phyloP scores from a whole-genome alignment of 2,329 filamentous ascomycete species.

The Sporothrix luriei region DNA sequence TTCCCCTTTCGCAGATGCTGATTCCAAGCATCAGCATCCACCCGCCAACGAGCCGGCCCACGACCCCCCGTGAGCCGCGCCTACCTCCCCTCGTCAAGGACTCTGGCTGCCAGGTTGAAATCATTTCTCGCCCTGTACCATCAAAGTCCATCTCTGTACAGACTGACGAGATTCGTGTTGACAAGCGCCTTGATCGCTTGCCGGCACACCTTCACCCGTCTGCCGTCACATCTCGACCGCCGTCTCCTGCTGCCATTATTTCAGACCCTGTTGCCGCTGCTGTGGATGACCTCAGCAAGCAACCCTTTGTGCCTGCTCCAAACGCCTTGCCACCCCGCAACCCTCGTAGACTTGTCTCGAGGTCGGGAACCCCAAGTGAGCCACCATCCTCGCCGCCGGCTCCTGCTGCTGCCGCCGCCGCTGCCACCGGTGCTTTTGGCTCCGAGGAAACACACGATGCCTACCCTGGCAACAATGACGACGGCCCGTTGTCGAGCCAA shows the following conservation, averaged over 20 bases:
- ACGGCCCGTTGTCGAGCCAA: conserved; percentile 67
- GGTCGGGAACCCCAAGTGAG: conserved; percentile 50
- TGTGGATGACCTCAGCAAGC: conserved; percentile 46
- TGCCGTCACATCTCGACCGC: conserved; percentile 64
- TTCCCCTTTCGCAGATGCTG: conserved; percentile 44
- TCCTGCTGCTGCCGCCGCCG: conserved; percentile 44
- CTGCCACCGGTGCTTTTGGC: conserved; percentile 36
- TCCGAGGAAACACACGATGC: conserved; percentile 58
- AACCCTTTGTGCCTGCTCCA: conserved; percentile 56
- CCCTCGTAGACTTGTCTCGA: conserved; percentile 57
- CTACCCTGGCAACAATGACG: conserved; percentile 79
- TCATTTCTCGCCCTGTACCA: conserved; percentile 54
- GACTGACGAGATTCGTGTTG: conserved; percentile 87
- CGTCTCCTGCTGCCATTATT: conserved; percentile 51
- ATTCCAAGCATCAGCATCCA: conserved; percentile 91
- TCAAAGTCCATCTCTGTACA: conserved; percentile 66
- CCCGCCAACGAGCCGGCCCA: conserved; percentile 81
- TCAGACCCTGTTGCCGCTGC: conserved; percentile 37
- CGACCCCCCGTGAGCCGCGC: conserved; percentile 71
- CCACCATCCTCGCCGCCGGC: conserved; percentile 54
- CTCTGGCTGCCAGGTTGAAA: conserved; percentile 75
- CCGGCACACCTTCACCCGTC: conserved; percentile 80
- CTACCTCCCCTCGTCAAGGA: conserved; percentile 83
- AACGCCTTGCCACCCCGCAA: conserved; percentile 61
- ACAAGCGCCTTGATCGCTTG: conserved; percentile 72